Percentiles rank a stretch among this genome's conserved stretches.
These are phyloP conservation scores for Agrostemma githago DNA, from an alignment of 148 eudicot genomes.

Conservation along the genomic window DNA sequence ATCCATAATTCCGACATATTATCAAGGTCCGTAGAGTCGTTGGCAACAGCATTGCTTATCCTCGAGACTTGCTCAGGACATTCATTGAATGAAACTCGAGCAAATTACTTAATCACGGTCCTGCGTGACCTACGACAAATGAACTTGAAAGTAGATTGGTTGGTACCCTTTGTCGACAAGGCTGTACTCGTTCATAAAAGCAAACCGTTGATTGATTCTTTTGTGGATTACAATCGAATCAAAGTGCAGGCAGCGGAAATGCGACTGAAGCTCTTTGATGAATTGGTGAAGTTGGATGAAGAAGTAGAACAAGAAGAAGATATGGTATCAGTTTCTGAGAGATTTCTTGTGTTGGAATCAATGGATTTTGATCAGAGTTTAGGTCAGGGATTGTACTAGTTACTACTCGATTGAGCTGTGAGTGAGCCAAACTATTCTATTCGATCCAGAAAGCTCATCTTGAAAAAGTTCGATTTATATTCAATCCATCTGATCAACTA, in stretches of 20 bases:
- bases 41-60: slow-evolving; percentile 2
- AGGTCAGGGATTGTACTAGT: slow-evolving; percentile 2
- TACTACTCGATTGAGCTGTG: neutral
- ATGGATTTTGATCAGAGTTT: neutral
- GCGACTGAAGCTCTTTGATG: slow-evolving; percentile 6
- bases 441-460: no score
- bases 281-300: slow-evolving; percentile 4
- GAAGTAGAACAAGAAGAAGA: neutral
- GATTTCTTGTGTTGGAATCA: neutral
- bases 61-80: neutral
- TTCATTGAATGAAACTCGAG: neutral
- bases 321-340: neutral
- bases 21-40: slow-evolving; percentile 2
- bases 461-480: no score
- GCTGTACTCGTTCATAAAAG: slow-evolving; percentile 6
- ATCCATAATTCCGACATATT: neutral
- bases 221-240: neutral
- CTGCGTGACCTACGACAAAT: neutral
- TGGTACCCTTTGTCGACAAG: slow-evolving; percentile 11
- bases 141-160: slow-evolving; percentile 20
- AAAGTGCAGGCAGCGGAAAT: neutral
- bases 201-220: neutral
- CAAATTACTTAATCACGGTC: neutral
- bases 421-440: no score
- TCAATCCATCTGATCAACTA: no score